Evolutionary conservation across 805 yeast species (phyloP).

Genomic region (Metschnikowia vanudenii): DNA sequence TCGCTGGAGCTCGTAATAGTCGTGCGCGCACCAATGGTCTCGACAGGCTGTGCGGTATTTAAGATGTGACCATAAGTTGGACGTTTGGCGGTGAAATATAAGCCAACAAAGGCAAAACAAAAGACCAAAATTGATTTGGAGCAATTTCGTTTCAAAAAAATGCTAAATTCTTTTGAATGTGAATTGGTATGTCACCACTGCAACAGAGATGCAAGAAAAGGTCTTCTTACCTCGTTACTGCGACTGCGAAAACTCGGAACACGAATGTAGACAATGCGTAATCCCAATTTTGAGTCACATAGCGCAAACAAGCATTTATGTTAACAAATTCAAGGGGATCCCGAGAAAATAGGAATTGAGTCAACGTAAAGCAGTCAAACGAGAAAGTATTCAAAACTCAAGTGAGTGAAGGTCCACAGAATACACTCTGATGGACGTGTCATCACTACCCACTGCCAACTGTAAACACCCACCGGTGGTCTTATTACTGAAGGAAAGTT

Average conservation of each 20-base stretch:
- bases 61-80: too few relatives aligned
- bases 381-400: background rate
- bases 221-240: background rate
- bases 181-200: too few relatives aligned
- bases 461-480: conserved; percentile 9
- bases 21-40: conserved; percentile 8
- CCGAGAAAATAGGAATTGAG: too few relatives aligned
- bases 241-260: background rate
- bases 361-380: too few relatives aligned
- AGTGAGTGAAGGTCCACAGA: conserved; percentile 1
- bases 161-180: too few relatives aligned
- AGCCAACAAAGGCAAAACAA: background rate
- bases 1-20: background rate
- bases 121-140: too few relatives aligned
- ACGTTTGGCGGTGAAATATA: too few relatives aligned
- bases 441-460: conserved; percentile 65
- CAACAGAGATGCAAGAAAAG: background rate
- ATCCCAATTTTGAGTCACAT: background rate
- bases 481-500: conserved; percentile 54
- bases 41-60: background rate
- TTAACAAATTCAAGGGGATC: too few relatives aligned
- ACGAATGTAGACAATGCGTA: background rate
- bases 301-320: too few relatives aligned
- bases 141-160: too few relatives aligned
- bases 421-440: conserved; percentile 56